Evolutionary conservation across 2,329 filamentous ascomycete species (phyloP), one percentile per base, ranked within the genome.

Genomic region (Rhytidhysteron rufulum): DNA sequence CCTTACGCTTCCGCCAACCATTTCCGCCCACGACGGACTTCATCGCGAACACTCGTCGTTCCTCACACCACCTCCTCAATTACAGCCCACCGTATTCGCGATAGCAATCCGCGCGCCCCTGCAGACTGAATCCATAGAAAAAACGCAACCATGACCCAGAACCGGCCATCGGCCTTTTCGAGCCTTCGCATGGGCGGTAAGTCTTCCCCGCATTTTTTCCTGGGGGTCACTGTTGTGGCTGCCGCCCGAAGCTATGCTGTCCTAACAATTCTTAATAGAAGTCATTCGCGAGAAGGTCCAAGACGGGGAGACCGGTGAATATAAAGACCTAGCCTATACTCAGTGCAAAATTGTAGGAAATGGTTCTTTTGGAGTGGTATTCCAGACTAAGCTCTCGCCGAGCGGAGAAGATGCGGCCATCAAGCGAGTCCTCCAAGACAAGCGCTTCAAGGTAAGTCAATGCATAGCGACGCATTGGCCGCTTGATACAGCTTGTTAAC

Each of bases 341-440:
- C 93, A 97, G 67, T 97, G 91, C 77, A 98, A 98, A 75, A 97
- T 98, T 60, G 93, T 98, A 35, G 93, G 93, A 67, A 98, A 98
- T 73, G 93, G 93, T 54, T 97, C 91, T 25, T 98, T 98, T 57
- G 93, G 93, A 51, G 91, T 98, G 37, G 93, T 98, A 51, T 98
- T 98, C 70, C 93, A 98, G 74, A 98, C 93, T 42, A 97, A 97
- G 75, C 80, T 98, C 59, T 91, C 91, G 46, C 93, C 93, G n/a
- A 93, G 87, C 49, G 91, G 91, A 50, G 93, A 98, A 70, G 93
- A 98, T 73, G 93, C 93, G 39, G 93, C 93, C 66, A 98, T 98
- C 77, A 98, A 98, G 78, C 85, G 93, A 58, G 93, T 98, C 45
- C 80, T 98, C 43, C 93, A 98, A 66, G 93, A 98, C 78, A 98